Evolutionary conservation across 1,284 basidiomycete species (phyloP), one percentile per base, ranked within the genome.

Genomic region (Apiotrichum laibachii): DNA sequence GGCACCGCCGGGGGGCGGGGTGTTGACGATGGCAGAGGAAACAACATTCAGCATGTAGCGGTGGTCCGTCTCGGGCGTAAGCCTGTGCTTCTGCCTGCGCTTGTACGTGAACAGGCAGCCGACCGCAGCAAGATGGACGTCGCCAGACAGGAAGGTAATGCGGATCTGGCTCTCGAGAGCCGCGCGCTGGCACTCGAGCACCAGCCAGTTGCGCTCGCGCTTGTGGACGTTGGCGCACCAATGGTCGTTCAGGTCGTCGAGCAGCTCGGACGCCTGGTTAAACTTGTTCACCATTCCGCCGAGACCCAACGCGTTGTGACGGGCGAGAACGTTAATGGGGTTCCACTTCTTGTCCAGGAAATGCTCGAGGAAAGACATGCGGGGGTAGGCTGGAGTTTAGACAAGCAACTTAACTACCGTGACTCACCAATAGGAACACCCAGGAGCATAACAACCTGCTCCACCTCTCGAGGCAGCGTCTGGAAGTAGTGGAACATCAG

Each of bases 211-310:
- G 53, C 95, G 86, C 76, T 98, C 95, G 78, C 83, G 82, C 86
- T 96, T 94, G 76, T 93, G 91, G 5, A 78, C 73, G 61, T 86
- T 86, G 26, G 89, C 85, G 12, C 90, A 92, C 90, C 90, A 93
- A 69, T 92, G 90, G 71, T 93, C 91, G 69, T 91, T 92, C 74
- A 96, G 82, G 79, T 97, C 93, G 77, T 98, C 93, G 55, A 96
- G 82, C 44, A 96, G 79, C 76, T 95, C 92, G 0, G 91, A 88
- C 52, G 93, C 89, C 33, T 86, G 86, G 76, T 96, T 93, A 79
- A 95, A 96, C 61, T 80, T 90, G 77, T 95, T 94, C 26, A 92
- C 86, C 69, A 94, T 89, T 11, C 89, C 86, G 37, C 84, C 84
- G 37, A 93, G 75, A 21, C 88, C 88, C 50, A 89, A 64, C 0